These are phyloP conservation scores for Omphalotus olearius DNA, from an alignment of 1,284 basidiomycete species.

Conservation along the genomic window DNA sequence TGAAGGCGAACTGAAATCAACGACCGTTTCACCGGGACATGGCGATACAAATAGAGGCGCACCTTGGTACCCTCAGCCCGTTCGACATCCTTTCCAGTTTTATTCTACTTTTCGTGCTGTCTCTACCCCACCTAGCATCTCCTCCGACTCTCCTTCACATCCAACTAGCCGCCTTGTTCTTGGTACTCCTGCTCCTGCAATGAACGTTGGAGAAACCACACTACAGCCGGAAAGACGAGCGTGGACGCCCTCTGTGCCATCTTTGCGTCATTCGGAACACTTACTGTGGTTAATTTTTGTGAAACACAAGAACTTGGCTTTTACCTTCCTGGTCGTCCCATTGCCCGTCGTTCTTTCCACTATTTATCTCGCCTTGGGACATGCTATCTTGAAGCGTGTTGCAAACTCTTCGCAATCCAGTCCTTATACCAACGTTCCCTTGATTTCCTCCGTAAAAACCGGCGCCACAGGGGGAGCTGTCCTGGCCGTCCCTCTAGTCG, in stretches of 20 bases:
- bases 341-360: conserved; percentile 28
- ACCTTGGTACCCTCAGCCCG: background rate
- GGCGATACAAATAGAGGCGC: background rate
- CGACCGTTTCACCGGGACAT: background rate
- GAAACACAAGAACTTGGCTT: background rate
- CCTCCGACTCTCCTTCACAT: conserved; percentile 5
- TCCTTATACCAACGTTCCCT: conserved; percentile 9
- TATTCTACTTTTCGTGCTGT: background rate
- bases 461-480: conserved; percentile 28
- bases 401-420: background rate
- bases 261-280: background rate
- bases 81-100: conserved; percentile 11
- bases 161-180: conserved; percentile 2
- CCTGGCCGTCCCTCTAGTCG: conserved; percentile 23
- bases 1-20: background rate
- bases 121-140: background rate
- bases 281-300: background rate
- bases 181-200: background rate
- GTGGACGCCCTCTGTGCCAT: background rate
- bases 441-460: conserved; percentile 26
- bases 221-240: background rate
- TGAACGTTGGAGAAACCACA: background rate
- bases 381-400: conserved; percentile 24
- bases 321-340: conserved; percentile 21
- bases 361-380: conserved; percentile 25